Base-by-base conservation (phyloP, 2,329 filamentous ascomycete genomes). In the Ophioceras dolichostomum region DNA sequence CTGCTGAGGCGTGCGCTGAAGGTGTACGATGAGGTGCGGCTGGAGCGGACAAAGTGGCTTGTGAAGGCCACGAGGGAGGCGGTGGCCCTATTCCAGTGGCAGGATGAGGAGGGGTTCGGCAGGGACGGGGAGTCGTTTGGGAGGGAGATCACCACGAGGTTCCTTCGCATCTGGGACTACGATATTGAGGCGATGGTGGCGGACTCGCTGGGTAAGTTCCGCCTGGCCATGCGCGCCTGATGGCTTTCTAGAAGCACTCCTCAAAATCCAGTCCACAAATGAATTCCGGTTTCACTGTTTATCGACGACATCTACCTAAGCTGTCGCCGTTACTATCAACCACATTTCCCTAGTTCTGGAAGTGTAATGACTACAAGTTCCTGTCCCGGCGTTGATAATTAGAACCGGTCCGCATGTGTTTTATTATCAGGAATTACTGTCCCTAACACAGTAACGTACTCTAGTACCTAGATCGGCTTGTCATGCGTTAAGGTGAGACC, bases 11-110 rank as follows among this genome's bases (percentile, higher is more conserved):
- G 47, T 1, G 64, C 60, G 4, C 54, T 70, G 17, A 28, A 43
- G 20, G 50, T 52, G 2, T 69, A 62, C 41, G 57, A 56, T 27
- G 45, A 50, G 1, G 47, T 57, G 2, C 47, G 66, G 3, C 53
- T 56, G 12, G 56, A 56, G 27, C 52, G 65, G 5, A 61, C 59
- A 2, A 62, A 66, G 45, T 63, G 57, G 54, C 52, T 68, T 0
- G 58, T 68, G 7, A 40, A 49, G 24, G 57, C 56, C 29, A 64
- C 59, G 26, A 49, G 58, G 12, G 51, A 53, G 13, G 54, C 54
- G 2, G 56, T 58, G 2, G 53, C 60, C n/a, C 45, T 63, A 14
- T 64, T 62, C 30, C 52, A 64, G 34, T 62, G 58, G 58, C 36
- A 42, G 18, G 46, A 55, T 20, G 38, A 44, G 7, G 43, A 43